Evolutionary conservation across 805 yeast species (phyloP).

Genomic region (Monosporozyma siamensis): DNA sequence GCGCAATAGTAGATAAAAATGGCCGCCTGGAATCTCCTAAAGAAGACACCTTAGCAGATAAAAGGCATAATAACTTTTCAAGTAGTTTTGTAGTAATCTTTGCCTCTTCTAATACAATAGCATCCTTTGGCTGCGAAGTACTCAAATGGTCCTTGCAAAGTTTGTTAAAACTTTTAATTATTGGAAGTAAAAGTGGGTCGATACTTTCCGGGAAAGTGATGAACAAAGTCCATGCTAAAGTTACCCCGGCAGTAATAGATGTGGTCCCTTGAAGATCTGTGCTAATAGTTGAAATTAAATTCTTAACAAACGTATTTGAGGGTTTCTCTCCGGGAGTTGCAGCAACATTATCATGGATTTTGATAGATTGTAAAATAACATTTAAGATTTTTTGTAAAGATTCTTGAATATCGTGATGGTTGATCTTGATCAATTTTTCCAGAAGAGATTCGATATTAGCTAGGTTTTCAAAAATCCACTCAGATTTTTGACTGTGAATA

Average conservation of each 20-base stretch:
- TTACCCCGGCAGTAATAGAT: constrained; percentile 81
- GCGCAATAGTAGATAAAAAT: constrained; percentile 77
- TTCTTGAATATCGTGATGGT: constrained; percentile 80
- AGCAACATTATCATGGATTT: constrained; percentile 42
- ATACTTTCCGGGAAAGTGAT: constrained; percentile 62
- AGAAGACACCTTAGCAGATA: constrained; percentile 72
- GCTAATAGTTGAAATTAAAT: constrained; percentile 58
- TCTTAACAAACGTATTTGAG: constrained; percentile 49
- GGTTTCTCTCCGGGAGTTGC: constrained; percentile 38
- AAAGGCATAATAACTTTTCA: constrained; percentile 65
- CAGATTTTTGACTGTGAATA: constrained; percentile 62
- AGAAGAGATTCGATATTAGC: constrained; percentile 60
- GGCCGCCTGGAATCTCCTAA: constrained; percentile 90
- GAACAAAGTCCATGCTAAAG: constrained; percentile 71
- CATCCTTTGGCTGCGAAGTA: constrained; percentile 36
- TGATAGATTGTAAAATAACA: constrained; percentile 59
- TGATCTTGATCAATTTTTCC: constrained; percentile 73
- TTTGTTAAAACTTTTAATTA: constrained; percentile 83
- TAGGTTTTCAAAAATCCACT: constrained; percentile 72
- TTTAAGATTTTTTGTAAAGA: constrained; percentile 66
- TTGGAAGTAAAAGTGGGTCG: constrained; percentile 63
- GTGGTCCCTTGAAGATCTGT: constrained; percentile 69
- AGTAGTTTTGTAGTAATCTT: constrained; percentile 68
- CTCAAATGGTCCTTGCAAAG: constrained; percentile 80
- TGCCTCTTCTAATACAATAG: constrained; percentile 53